A percentile compares a stretch with the other conserved stretches of the same genome.
These are phyloP conservation scores for Trematosphaeria pertusa DNA, from an alignment of 2,329 filamentous ascomycete genomes.

Conservation along the genomic window DNA sequence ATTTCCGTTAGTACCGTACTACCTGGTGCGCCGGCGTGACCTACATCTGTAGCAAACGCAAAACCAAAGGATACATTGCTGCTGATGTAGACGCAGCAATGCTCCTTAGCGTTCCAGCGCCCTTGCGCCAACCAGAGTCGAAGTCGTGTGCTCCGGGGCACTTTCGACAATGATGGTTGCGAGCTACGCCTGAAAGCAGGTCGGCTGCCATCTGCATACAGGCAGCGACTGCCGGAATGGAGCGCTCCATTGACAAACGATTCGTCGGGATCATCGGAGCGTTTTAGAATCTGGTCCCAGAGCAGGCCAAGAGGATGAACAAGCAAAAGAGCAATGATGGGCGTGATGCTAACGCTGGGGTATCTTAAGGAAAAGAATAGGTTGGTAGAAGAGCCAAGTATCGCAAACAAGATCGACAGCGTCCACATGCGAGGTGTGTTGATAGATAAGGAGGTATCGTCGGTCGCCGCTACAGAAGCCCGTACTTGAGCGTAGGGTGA, in stretches of 20 bases:
- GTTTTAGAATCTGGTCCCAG: slow-evolving; percentile 77
- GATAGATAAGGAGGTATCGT: slow-evolving; percentile 79
- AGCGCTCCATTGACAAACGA: slow-evolving; percentile 65
- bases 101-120: slow-evolving; percentile 86
- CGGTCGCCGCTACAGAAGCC: slow-evolving; percentile 77
- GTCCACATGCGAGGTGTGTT: slow-evolving; percentile 89
- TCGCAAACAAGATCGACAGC: slow-evolving; percentile 78
- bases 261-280: slow-evolving; percentile 61
- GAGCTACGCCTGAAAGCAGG: slow-evolving; percentile 16
- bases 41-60: slow-evolving; percentile 82
- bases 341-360: slow-evolving; percentile 87
- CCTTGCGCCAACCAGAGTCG: slow-evolving; percentile 81
- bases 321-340: slow-evolving; percentile 84
- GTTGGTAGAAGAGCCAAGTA: slow-evolving; percentile 83
- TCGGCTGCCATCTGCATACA: slow-evolving; percentile 11
- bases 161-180: slow-evolving; percentile 14
- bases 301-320: slow-evolving; percentile 82
- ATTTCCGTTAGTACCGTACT: slow-evolving; percentile 17
- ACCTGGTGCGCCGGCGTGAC: slow-evolving; percentile 18
- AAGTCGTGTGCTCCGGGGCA: slow-evolving; percentile 50
- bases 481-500: slow-evolving; percentile 81
- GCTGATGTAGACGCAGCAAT: slow-evolving; percentile 87
- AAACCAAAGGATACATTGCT: slow-evolving; percentile 91
- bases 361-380: slow-evolving; percentile 90
- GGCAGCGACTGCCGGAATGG: slow-evolving; percentile 14